A percentile compares a stretch with the other conserved stretches of the same genome.
phyloP scores from a whole-genome alignment of 2,329 filamentous ascomycete species.

The Curvularia lunata region DNA sequence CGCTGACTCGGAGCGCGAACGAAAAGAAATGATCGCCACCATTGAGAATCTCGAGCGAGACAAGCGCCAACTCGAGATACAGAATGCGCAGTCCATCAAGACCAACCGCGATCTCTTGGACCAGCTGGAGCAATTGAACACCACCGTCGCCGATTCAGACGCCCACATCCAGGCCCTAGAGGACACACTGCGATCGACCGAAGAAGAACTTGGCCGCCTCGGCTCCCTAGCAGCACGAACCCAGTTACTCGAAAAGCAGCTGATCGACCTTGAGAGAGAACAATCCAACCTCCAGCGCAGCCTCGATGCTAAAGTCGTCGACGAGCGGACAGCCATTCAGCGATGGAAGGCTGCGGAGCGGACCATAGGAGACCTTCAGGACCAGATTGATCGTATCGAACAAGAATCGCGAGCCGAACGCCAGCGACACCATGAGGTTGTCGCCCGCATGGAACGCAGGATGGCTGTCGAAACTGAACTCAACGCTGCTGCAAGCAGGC shows the following conservation, averaged over 20 bases:
- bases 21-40: slow-evolving; percentile 71
- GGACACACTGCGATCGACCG: slow-evolving; percentile 75
- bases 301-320: slow-evolving; percentile 70
- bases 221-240: slow-evolving; percentile 76
- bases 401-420: slow-evolving; percentile 79
- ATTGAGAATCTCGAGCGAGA: slow-evolving; percentile 77
- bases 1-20: slow-evolving; percentile 87
- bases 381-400: slow-evolving; percentile 89
- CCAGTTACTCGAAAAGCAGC: slow-evolving; percentile 78
- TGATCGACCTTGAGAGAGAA: slow-evolving; percentile 80
- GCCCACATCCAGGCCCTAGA: slow-evolving; percentile 78
- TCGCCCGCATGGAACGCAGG: slow-evolving; percentile 83
- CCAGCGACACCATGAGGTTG: slow-evolving; percentile 79
- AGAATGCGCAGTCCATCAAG: slow-evolving; percentile 78
- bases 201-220: slow-evolving; percentile 76
- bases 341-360: slow-evolving; percentile 87
- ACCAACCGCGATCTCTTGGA: slow-evolving; percentile 83
- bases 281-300: slow-evolving; percentile 74
- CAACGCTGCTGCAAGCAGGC: slow-evolving; percentile 75
- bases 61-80: slow-evolving; percentile 72
- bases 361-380: slow-evolving; percentile 77
- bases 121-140: slow-evolving; percentile 84
- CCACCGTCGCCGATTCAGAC: slow-evolving; percentile 79
- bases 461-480: slow-evolving; percentile 83
- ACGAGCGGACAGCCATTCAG: slow-evolving; percentile 78